A percentile compares a stretch with the other conserved stretches of the same genome.
Conservation (phyloP, 495 filamentous ascomycete species). For the Lentithecium fluviatile region DNA sequence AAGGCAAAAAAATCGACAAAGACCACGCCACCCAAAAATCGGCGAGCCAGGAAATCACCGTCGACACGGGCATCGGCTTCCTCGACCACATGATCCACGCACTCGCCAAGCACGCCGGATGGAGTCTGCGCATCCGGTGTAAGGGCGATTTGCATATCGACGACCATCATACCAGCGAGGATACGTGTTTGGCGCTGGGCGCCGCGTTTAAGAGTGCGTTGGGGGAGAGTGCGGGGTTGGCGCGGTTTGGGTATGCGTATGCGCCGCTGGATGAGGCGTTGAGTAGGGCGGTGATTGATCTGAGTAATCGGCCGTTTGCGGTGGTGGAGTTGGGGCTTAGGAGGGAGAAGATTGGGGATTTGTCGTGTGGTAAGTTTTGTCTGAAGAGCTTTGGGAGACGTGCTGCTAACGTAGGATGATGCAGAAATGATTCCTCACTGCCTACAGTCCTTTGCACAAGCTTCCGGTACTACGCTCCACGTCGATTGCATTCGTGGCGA, state of each 20-base stretch:
- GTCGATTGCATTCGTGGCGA: conserved; percentile 83
- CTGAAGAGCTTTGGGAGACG: neutral
- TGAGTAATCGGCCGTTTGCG: conserved; percentile 83
- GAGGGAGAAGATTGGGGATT: conserved; percentile 88
- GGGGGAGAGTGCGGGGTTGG: conserved; percentile 71
- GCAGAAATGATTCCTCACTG: conserved; percentile 97
- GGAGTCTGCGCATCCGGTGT: conserved; percentile 78
- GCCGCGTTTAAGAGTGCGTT: conserved; percentile 77
- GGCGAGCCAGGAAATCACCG: conserved; percentile 75
- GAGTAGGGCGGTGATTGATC: conserved; percentile 88
- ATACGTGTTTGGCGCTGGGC: conserved; percentile 88
- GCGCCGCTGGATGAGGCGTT: conserved; percentile 93
- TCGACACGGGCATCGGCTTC: conserved; percentile 97
- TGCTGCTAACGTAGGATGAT: no score
- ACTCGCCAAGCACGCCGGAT: conserved; percentile 90
- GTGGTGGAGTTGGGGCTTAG: conserved; percentile 75
- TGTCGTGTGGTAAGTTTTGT: conserved; percentile 56
- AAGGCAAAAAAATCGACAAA: conserved; percentile 37
- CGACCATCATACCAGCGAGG: conserved; percentile 98
- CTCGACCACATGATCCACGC: conserved; percentile 99
- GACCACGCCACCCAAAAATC: conserved; percentile 80
- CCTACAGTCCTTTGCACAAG: conserved; percentile 87
- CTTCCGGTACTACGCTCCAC: conserved; percentile 86
- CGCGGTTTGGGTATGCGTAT: conserved; percentile 87
- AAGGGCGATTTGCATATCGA: conserved; percentile 93